Percentiles rank a stretch among this genome's conserved stretches.
Conservation (phyloP, 1,284 basidiomycete genomes). For the Apiotrichum brassicae region DNA sequence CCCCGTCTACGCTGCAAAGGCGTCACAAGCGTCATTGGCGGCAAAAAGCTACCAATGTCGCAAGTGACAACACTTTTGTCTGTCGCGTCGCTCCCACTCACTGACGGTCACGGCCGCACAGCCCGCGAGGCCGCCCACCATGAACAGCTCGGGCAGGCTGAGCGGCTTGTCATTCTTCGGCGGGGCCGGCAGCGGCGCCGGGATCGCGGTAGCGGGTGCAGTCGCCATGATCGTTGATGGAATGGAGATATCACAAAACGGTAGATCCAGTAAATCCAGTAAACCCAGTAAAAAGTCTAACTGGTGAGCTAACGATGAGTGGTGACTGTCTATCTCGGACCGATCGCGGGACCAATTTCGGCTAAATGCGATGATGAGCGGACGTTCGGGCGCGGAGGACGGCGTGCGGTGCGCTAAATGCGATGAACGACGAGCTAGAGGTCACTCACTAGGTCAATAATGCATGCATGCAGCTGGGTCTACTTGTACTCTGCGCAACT, state of each 20-base stretch:
- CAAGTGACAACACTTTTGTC: too few species aligned
- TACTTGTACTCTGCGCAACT: too few species aligned
- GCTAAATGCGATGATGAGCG: constrained; percentile 1
- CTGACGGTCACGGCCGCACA: constrained; percentile 67
- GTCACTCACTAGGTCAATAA: too few species aligned
- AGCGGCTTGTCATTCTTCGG: constrained; percentile 20
- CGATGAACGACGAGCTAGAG: background rate
- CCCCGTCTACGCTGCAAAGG: too few species aligned
- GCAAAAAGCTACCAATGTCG: too few species aligned
- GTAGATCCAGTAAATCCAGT: too few species aligned
- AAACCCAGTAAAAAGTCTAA: background rate
- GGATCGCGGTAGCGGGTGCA: background rate
- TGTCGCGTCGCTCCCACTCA: too few species aligned
- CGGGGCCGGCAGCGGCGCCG: background rate
- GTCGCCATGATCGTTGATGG: background rate
- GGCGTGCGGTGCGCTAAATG: background rate
- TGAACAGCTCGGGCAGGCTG: constrained; percentile 60
- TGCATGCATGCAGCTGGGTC: too few species aligned
- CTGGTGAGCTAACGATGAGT: background rate
- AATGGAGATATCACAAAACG: too few species aligned
- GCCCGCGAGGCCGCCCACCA: constrained; percentile 80
- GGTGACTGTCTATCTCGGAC: background rate
- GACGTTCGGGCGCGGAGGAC: background rate
- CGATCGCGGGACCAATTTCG: background rate
- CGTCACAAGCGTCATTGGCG: background rate